Evolutionary conservation across 768 basidiomycete genomes (phyloP), one percentile per base, ranked within the genome.

Genomic region (Boletus eberwhitei): DNA sequence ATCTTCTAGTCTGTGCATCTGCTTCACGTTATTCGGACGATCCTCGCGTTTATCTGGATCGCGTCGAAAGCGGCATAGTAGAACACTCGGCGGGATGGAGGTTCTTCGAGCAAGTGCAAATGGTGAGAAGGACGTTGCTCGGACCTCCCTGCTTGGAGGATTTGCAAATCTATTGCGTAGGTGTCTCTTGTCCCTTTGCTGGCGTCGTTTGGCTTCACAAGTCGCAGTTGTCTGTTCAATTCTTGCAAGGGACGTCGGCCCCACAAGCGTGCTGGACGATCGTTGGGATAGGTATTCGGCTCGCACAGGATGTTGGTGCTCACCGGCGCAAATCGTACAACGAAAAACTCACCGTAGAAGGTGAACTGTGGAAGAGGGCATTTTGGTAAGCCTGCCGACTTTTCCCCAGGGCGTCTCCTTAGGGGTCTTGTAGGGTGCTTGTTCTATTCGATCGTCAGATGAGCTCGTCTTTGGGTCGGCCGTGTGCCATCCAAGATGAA

Each of bases 1-100:
- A 90, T 24, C 73, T 93, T 6, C 75, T 90, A 2, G 80, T 91
- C 0, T 90, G 88, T 63, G 89, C 92, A 0, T 73, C 83, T 19
- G 90, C 78, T 3, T 74, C 88, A 0, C 78, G 85, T 36, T 63
- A 35, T 38, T 77, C 78, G 12, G 73, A 83, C 24, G 87, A 92
- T 62, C 77, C 75, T 1, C 74, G 86, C 11, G 81, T 85, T 2
- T 54, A 77, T 38, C 58, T 75, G 11, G 77, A 79, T 45, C 37
- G 32, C 3, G 32, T 52, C 1, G 75, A 71, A 11, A 19, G 64
- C 63, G 24, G 68, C 70, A 7, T 67, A 8, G 35, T 16, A 66
- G 46, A 65, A 42, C 78, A 79, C 54, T 83, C 79, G 2, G 73
- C 77, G 3, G 83, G 86, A 22, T 79, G 78, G 78, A 74, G 67